Conservation (phyloP, 2,329 filamentous ascomycete genomes). For the Aspergillus ibericus region DNA sequence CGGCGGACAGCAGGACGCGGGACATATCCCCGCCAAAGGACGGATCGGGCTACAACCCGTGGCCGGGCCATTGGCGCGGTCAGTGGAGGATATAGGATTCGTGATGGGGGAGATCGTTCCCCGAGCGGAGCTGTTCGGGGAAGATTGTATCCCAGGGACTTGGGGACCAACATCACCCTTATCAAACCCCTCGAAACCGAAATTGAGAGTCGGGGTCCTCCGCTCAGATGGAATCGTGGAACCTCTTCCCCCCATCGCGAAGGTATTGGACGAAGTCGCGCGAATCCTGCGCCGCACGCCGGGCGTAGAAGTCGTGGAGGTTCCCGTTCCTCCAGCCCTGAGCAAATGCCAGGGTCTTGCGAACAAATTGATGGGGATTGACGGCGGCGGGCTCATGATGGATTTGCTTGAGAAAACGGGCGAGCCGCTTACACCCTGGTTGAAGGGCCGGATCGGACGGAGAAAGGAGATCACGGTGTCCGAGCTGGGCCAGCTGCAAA, state of each 20-base stretch:
- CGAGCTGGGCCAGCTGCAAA: constrained; percentile 55
- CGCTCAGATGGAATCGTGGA: constrained; percentile 42
- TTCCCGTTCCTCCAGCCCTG: constrained; percentile 55
- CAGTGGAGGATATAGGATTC: constrained; percentile 42
- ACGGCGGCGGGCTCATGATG: constrained; percentile 58
- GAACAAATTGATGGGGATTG: constrained; percentile 59
- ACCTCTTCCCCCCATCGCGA: constrained; percentile 42
- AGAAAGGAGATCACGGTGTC: constrained; percentile 50
- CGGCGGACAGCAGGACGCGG: constrained; percentile 51
- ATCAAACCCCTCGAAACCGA: constrained; percentile 21
- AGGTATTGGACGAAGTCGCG: constrained; percentile 42
- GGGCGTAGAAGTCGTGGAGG: constrained; percentile 59
- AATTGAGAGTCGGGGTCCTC: constrained; percentile 45
- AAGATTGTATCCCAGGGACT: constrained; percentile 44
- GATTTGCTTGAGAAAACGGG: constrained; percentile 56
- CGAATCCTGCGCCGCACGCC: constrained; percentile 30
- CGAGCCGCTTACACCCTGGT: constrained; percentile 62
- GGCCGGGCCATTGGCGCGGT: constrained; percentile 44
- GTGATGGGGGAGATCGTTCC: constrained; percentile 55
- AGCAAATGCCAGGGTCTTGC: constrained; percentile 58
- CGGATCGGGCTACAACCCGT: constrained; percentile 54
- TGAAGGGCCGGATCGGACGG: constrained; percentile 53
- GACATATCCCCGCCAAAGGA: constrained; percentile 47
- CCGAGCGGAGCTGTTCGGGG: constrained; percentile 54
- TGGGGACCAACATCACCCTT: constrained; percentile 34